Evolutionary conservation across 2,329 filamentous ascomycete genomes (phyloP).

Genomic region (Raffaelea ambrosiae): DNA sequence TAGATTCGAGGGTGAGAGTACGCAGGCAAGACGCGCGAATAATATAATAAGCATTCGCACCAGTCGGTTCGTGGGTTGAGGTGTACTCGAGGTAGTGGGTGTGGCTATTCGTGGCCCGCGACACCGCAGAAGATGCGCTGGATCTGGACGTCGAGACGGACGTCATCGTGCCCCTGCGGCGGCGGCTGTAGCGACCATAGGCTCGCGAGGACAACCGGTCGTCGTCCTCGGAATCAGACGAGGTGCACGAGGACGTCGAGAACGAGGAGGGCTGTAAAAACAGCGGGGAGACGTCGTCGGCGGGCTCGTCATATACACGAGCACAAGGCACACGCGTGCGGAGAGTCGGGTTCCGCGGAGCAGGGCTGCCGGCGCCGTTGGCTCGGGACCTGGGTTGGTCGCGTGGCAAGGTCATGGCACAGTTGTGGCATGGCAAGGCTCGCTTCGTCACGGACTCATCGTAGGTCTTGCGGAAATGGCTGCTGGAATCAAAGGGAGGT

Average conservation of each 20-base stretch:
- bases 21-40: slow-evolving; percentile 58
- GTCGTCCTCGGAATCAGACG: slow-evolving; percentile 43
- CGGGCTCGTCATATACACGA: slow-evolving; percentile 37
- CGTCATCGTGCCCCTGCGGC: slow-evolving; percentile 31
- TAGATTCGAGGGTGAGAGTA: slow-evolving; percentile 57
- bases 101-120: slow-evolving; percentile 32
- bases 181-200: slow-evolving; percentile 17
- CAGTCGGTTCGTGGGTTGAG: slow-evolving; percentile 56
- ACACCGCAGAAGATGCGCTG: slow-evolving; percentile 38
- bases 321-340: slow-evolving; percentile 54
- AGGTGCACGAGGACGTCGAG: slow-evolving; percentile 24
- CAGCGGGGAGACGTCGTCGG: slow-evolving; percentile 39
- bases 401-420: slow-evolving; percentile 55
- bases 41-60: slow-evolving; percentile 56
- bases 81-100: slow-evolving; percentile 61
- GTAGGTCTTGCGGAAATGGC: slow-evolving; percentile 49
- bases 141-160: slow-evolving; percentile 43
- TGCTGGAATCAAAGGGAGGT: slow-evolving; percentile 37
- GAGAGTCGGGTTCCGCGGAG: slow-evolving; percentile 45
- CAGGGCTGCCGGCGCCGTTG: slow-evolving; percentile 19
- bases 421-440: slow-evolving; percentile 59
- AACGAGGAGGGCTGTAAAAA: slow-evolving; percentile 40
- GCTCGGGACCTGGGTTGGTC: not conserved
- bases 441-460: slow-evolving; percentile 57
- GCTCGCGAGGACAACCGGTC: slow-evolving; percentile 25